A percentile compares a stretch with the other conserved stretches of the same genome.
These are phyloP conservation scores for Codiaeum variegatum DNA, from an alignment of 441 rosid genomes.

Conservation along the genomic window DNA sequence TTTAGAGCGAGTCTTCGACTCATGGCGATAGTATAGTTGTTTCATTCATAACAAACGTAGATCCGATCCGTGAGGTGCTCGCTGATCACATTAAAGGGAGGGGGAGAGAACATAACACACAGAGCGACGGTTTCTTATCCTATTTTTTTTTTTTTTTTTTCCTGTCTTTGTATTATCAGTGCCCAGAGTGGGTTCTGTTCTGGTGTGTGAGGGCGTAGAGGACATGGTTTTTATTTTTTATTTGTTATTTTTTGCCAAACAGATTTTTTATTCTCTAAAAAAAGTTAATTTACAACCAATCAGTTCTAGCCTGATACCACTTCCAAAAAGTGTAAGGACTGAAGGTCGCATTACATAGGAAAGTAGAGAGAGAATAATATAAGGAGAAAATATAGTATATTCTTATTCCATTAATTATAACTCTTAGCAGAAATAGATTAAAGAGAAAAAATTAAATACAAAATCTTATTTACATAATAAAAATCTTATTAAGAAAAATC, in stretches of 20 bases:
- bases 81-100: conserved; percentile 28
- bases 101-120: not conserved
- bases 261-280: too few species aligned
- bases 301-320: too few species aligned
- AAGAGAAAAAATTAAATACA: too few species aligned
- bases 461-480: too few species aligned
- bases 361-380: too few species aligned
- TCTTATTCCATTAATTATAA: too few species aligned
- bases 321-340: too few species aligned
- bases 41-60: conserved; percentile 28
- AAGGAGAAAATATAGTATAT: too few species aligned
- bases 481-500: too few species aligned
- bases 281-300: too few species aligned
- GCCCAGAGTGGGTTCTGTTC: conserved; percentile 24
- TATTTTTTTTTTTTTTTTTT: not conserved
- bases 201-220: conserved; percentile 29
- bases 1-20: conserved; percentile 26
- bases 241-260: conserved; percentile 7
- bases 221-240: not conserved
- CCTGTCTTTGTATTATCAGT: conserved; percentile 13
- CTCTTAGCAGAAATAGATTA: too few species aligned
- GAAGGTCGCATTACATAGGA: too few species aligned
- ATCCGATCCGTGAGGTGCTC: conserved; percentile 68
- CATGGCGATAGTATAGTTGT: conserved; percentile 26
- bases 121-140: not conserved